phyloP scores from a whole-genome alignment of 352 stramenopile genomes.

The Globisporangium uncinulatum region DNA sequence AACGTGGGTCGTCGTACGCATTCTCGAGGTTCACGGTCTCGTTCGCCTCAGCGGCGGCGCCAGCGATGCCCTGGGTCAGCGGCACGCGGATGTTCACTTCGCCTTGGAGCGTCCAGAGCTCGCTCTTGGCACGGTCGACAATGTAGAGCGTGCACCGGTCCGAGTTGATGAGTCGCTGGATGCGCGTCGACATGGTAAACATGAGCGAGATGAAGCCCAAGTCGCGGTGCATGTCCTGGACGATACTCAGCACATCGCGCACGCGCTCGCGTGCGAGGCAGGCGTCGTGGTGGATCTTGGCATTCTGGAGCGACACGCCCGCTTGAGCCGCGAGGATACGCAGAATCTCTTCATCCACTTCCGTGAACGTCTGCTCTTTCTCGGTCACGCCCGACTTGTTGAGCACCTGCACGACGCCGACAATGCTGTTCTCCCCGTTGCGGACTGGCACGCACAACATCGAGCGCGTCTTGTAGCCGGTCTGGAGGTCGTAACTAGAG shows the following conservation, averaged over 20 bases:
- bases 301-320: slow-evolving; percentile 84
- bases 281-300: slow-evolving; percentile 58
- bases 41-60: slow-evolving; percentile 65
- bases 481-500: slow-evolving; percentile 86
- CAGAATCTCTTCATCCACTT: slow-evolving; percentile 87
- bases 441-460: slow-evolving; percentile 90
- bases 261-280: slow-evolving; percentile 52
- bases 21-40: slow-evolving; percentile 77
- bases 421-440: slow-evolving; percentile 68
- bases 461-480: slow-evolving; percentile 88
- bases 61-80: slow-evolving; percentile 81
- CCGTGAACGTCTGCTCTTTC: slow-evolving; percentile 62
- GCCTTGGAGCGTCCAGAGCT: slow-evolving; percentile 89
- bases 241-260: slow-evolving; percentile 82
- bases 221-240: slow-evolving; percentile 89
- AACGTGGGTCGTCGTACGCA: slow-evolving; percentile 83
- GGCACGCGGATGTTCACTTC: slow-evolving; percentile 87
- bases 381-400: slow-evolving; percentile 74
- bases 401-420: slow-evolving; percentile 88
- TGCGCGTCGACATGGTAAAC: slow-evolving; percentile 88
- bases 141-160: slow-evolving; percentile 93
- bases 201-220: slow-evolving; percentile 88
- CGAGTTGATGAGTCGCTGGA: slow-evolving; percentile 83
- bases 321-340: slow-evolving; percentile 81
- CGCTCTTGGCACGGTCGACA: slow-evolving; percentile 81